Evolutionary conservation across 371 early-diverging fungal genomes (phyloP).

Genomic region (Mortierella sp.): DNA sequence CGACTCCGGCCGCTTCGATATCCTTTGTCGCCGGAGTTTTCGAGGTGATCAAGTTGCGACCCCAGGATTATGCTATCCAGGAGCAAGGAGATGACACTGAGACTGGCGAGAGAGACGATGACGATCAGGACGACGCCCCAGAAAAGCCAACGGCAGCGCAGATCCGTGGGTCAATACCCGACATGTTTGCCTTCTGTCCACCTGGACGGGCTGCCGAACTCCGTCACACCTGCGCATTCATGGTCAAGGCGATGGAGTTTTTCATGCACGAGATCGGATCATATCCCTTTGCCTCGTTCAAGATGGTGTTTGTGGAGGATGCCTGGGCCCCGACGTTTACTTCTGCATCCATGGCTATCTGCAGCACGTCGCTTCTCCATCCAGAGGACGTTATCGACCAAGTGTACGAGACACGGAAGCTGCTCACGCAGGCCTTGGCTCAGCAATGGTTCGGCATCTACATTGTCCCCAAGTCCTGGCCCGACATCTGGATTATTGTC

Average conservation of each 20-base stretch:
- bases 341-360: slow-evolving; percentile 51
- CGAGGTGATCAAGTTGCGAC: slow-evolving; percentile 57
- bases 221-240: slow-evolving; percentile 72
- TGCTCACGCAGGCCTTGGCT: slow-evolving; percentile 80
- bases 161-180: slow-evolving; percentile 59
- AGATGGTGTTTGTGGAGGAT: slow-evolving; percentile 90
- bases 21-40: slow-evolving; percentile 54
- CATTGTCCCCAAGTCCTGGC: slow-evolving; percentile 84
- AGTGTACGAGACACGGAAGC: slow-evolving; percentile 82
- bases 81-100: slow-evolving; percentile 67
- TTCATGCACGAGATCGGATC: slow-evolving; percentile 89
- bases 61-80: slow-evolving; percentile 60
- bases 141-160: slow-evolving; percentile 16
- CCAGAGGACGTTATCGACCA: slow-evolving; percentile 88
- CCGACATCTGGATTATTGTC: slow-evolving; percentile 90
- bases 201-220: slow-evolving; percentile 71
- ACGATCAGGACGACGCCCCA: slow-evolving; percentile 64
- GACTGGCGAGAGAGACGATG: slow-evolving; percentile 57
- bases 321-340: slow-evolving; percentile 70
- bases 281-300: slow-evolving; percentile 89
- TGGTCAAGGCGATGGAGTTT: slow-evolving; percentile 86
- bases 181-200: slow-evolving; percentile 78
- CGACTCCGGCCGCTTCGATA: slow-evolving; percentile 46
- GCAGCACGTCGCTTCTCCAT: slow-evolving; percentile 80
- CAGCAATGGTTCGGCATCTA: slow-evolving; percentile 96